These are phyloP conservation scores for Ustilago tritici DNA, from an alignment of 1,284 basidiomycete genomes.

Conservation along the genomic window DNA sequence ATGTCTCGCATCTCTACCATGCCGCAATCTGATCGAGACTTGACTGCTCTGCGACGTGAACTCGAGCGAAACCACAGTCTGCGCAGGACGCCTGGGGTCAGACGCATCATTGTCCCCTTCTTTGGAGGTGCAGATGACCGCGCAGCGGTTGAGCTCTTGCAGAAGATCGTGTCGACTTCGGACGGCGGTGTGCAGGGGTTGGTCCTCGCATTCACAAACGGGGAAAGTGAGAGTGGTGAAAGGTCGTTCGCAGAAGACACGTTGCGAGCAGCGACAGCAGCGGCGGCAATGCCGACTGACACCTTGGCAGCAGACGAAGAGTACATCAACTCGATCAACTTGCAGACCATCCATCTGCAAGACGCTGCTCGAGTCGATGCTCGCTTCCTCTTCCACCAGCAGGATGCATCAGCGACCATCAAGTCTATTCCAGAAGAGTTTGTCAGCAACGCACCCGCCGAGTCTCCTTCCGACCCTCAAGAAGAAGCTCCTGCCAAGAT, in stretches of 20 bases:
- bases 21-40: not conserved
- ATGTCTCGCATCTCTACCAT: constrained; percentile 16
- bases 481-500: not conserved
- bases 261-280: constrained; percentile 2
- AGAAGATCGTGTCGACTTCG: constrained; percentile 25
- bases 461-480: not conserved
- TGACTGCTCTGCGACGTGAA: constrained; percentile 11
- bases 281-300: constrained; percentile 4
- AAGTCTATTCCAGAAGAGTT: constrained; percentile 22
- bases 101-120: constrained; percentile 50
- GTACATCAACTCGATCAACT: constrained; percentile 37
- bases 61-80: constrained; percentile 25
- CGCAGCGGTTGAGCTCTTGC: constrained; percentile 43
- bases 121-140: constrained; percentile 56
- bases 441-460: not conserved
- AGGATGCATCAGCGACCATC: constrained; percentile 26
- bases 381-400: constrained; percentile 46
- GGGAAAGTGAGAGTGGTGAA: not conserved
- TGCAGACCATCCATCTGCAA: constrained; percentile 46
- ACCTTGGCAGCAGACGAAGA: constrained; percentile 26
- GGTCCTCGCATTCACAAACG: constrained; percentile 32
- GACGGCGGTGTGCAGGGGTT: constrained; percentile 38
- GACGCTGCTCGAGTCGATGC: constrained; percentile 43
- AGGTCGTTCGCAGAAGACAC: not conserved
- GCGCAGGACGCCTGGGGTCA: constrained; percentile 14